These are phyloP conservation scores for Cyberlindnera nakhonratchasimensis DNA, from an alignment of 805 yeast species.

Conservation along the genomic window DNA sequence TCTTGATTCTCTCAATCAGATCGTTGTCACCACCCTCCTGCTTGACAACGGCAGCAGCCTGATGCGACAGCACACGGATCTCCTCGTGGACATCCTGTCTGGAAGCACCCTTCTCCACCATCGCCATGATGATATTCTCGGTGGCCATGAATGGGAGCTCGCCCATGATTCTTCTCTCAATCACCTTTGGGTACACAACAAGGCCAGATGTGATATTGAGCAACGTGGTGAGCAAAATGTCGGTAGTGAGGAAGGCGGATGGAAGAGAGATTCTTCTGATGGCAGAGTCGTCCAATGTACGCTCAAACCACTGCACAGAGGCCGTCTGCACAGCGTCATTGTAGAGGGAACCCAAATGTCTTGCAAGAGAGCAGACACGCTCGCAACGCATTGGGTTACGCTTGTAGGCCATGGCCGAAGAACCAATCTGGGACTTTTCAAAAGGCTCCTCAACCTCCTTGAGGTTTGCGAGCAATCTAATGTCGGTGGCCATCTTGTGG, in stretches of 20 bases:
- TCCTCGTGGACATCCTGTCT: constrained; percentile 98
- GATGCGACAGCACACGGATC: constrained; percentile 94
- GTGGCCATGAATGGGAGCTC: constrained; percentile 99
- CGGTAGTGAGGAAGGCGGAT: constrained; percentile 94
- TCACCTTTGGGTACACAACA: constrained; percentile 98
- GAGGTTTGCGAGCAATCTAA: constrained; percentile 91
- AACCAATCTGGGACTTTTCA: constrained; percentile 97
- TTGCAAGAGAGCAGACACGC: constrained; percentile 96
- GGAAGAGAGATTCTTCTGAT: constrained; percentile 96
- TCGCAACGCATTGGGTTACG: constrained; percentile 99
- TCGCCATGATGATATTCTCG: constrained; percentile 98
- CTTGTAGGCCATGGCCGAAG: constrained; percentile 98
- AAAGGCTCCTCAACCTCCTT: constrained; percentile 98
- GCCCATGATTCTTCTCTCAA: constrained; percentile 89
- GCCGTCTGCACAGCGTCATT: constrained; percentile 96
- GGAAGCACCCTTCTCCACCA: constrained; percentile 97
- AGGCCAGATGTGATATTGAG: constrained; percentile 91
- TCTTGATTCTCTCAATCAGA: constrained; percentile 80
- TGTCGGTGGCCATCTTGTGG: constrained; percentile 97
- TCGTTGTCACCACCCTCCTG: constrained; percentile 99
- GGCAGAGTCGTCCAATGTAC: constrained; percentile 97
- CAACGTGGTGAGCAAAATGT: constrained; percentile 84
- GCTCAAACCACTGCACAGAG: constrained; percentile 98
- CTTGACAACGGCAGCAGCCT: constrained; percentile 95
- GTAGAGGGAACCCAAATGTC: constrained; percentile 89